Base-by-base conservation (phyloP, 108 stramenopile species). In the Skeletonema tropicum region DNA sequence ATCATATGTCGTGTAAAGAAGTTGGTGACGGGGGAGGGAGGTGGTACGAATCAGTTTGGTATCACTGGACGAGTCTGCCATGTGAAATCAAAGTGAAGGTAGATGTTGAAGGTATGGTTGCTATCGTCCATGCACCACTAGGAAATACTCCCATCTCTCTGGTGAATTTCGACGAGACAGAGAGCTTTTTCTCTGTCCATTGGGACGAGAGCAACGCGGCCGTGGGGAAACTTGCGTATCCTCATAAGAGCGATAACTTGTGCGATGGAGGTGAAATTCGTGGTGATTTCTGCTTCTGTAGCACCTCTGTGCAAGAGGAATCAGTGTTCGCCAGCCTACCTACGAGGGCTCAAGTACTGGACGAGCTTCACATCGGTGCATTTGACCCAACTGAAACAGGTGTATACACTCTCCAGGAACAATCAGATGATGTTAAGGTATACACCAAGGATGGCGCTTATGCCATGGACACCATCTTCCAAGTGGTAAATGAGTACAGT, bases 71-170 rank as follows among this genome's bases (percentile, higher is more conserved):
- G 21, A 66, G 61, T 6, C 17, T 59, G 10, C 29, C 35, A 13
- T 92, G 92, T 71, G 5, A 23, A 5, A 42, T 90, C 12, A 60
- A 65, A 48, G 88, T 79, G 11, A 87, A 89, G 70, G 70, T 92
- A 48, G 59, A 75, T 62, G 23, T 63, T 11, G 77, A 74, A 17
- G 91, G 91, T 6, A 13, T 66, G 35, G 69, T 92, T 60, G 82
- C 80, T 11, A 66, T 87, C 19, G 80, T 92, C 8, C 87, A 92
- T 71, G 57, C 62, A 9, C 73, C 79, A 29, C 35, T 21, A 42
- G 12, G 33, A 3, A 35, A 26, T 8, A 13, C 25, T 5, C 32
- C 45, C 19, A 62, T 62, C 14, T 26, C 49, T 11, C 48, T 39
- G 38, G 38, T 39, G 38, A 11, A 39, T 39, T 39, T 39, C 11